A percentile compares a stretch with the other conserved stretches of the same genome.
Conservation (phyloP, 768 basidiomycete species). For the Calocybe cyanea region DNA sequence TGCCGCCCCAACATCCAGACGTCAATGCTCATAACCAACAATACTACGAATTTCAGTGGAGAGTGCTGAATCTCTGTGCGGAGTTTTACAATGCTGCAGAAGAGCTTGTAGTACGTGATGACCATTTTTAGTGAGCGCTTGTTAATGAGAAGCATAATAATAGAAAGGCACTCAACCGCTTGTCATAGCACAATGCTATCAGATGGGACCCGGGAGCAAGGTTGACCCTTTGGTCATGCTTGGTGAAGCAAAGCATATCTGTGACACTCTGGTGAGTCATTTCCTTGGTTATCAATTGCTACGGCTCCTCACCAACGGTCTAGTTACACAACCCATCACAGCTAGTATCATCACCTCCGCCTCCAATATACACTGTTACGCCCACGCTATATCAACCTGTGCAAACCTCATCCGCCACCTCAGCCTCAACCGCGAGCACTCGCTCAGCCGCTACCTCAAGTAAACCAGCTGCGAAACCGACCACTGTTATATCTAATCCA, state of each 20-base stretch:
- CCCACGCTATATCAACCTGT: slow-evolving; percentile 38
- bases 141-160: slow-evolving; percentile 4
- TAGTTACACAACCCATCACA: slow-evolving; percentile 75
- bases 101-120: slow-evolving; percentile 67
- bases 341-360: slow-evolving; percentile 63
- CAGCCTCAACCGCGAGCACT: slow-evolving; percentile 21
- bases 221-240: slow-evolving; percentile 75
- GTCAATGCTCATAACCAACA: slow-evolving; percentile 67
- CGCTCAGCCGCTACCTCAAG: slow-evolving; percentile 26
- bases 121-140: slow-evolving; percentile 8
- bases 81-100: slow-evolving; percentile 86
- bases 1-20: slow-evolving; percentile 40
- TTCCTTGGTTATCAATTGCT: slow-evolving; percentile 1
- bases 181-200: slow-evolving; percentile 79
- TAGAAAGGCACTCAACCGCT: slow-evolving; percentile 61
- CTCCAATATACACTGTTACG: slow-evolving; percentile 47
- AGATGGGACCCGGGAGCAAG: slow-evolving; percentile 63
- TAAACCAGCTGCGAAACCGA: slow-evolving; percentile 26
- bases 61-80: slow-evolving; percentile 74
- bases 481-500: slow-evolving; percentile 63
- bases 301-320: slow-evolving; percentile 6
- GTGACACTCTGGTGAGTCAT: slow-evolving; percentile 64
- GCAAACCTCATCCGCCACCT: slow-evolving; percentile 22
- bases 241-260: slow-evolving; percentile 71
- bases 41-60: slow-evolving; percentile 87